A percentile compares a stretch with the other conserved stretches of the same genome.
These are phyloP conservation scores for Exophiala lecanii-corni DNA, from an alignment of 2,329 filamentous ascomycete genomes.

Conservation along the genomic window DNA sequence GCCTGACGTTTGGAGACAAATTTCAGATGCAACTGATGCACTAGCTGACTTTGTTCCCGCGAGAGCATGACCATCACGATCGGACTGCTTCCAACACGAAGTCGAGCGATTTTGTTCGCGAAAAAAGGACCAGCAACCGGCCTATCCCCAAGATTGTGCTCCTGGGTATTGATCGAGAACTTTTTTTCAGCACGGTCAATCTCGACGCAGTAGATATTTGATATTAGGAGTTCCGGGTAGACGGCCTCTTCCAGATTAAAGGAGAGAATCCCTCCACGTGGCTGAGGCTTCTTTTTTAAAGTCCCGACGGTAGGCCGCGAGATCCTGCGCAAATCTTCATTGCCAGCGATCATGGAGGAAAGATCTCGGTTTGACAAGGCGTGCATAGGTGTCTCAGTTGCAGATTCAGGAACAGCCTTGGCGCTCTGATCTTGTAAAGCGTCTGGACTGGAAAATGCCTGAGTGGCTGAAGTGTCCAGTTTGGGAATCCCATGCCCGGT, in stretches of 20 bases:
- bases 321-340: too few relatives aligned
- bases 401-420: too few relatives aligned
- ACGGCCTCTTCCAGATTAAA: conserved; percentile 13
- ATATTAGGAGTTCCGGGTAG: neutral
- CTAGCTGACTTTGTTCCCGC: neutral
- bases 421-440: too few relatives aligned
- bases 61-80: conserved; percentile 10
- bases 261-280: too few relatives aligned
- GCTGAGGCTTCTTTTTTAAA: too few relatives aligned
- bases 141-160: conserved; percentile 7
- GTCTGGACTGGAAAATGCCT: too few relatives aligned
- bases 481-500: neutral
- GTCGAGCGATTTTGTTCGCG: conserved; percentile 10
- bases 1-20: conserved; percentile 13
- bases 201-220: conserved; percentile 8
- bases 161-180: conserved; percentile 10
- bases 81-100: conserved; percentile 3
- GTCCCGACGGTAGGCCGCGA: too few relatives aligned
- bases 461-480: too few relatives aligned
- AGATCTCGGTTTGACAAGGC: neutral
- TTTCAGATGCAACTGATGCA: conserved; percentile 10
- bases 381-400: neutral
- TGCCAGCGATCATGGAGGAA: neutral
- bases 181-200: conserved; percentile 10
- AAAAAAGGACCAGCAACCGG: conserved; percentile 3